These are phyloP conservation scores for Forsythia viridissima DNA, from an alignment of 257 asterid genomes.

Conservation along the genomic window DNA sequence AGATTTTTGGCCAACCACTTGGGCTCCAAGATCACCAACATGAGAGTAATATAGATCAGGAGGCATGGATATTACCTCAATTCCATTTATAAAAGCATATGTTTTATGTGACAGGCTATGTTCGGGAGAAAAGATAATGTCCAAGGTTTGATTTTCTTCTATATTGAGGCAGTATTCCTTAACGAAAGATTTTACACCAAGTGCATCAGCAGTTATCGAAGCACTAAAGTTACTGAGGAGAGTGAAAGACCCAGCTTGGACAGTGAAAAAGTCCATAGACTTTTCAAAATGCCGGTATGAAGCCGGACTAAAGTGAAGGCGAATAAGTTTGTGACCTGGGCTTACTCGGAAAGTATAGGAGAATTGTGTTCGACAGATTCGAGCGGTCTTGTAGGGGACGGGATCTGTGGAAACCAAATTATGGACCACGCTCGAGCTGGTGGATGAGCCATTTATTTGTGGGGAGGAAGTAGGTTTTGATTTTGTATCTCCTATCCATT, in stretches of 20 bases:
- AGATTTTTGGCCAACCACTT: conserved; percentile 26
- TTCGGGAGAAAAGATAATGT: background rate
- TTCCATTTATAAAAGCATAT: conserved; percentile 41
- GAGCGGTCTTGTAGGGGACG: conserved; percentile 26
- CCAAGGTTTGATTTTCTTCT: conserved; percentile 16
- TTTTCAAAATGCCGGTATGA: conserved; percentile 12
- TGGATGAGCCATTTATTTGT: conserved; percentile 42
- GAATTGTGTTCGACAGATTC: conserved; percentile 29
- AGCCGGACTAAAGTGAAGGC: conserved; percentile 26
- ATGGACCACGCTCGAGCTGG: conserved; percentile 26
- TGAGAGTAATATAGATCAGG: conserved; percentile 22
- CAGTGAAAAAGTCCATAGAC: conserved; percentile 15
- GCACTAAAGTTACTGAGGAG: conserved; percentile 33
- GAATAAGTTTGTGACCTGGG: conserved; percentile 20
- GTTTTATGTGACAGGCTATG: conserved; percentile 22
- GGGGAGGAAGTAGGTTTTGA: conserved; percentile 19
- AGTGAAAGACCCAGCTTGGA: conserved; percentile 28
- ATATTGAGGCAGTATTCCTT: conserved; percentile 30
- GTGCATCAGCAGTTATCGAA: conserved; percentile 27
- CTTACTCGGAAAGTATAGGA: conserved; percentile 25
- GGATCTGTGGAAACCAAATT: conserved; percentile 24
- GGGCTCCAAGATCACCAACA: conserved; percentile 11
- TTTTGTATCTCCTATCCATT: conserved; percentile 46
- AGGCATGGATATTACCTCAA: conserved; percentile 33
- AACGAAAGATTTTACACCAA: conserved; percentile 19